Conservation (phyloP, 2,329 filamentous ascomycete species). For the Penicillium sp. region DNA sequence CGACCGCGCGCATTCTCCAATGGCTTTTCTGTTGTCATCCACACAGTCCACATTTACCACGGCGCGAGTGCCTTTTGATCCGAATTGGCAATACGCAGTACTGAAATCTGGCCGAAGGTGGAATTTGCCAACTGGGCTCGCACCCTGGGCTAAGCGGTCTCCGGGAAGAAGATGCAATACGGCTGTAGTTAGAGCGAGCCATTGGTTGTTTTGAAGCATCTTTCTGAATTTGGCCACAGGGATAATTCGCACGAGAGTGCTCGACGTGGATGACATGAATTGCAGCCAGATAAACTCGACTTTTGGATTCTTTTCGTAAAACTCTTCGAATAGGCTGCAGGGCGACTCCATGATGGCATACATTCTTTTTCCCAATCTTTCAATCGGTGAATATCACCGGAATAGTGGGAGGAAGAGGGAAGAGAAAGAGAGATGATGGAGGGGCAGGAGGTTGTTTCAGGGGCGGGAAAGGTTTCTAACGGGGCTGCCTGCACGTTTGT, state of each 20-base stretch:
- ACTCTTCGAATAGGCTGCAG: not conserved
- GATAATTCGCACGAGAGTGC: conserved; percentile 3
- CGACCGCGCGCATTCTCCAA: conserved; percentile 5
- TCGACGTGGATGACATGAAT: conserved; percentile 3
- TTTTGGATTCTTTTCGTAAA: not conserved
- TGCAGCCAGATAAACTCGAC: conserved; percentile 6
- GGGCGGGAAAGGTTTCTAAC: not conserved
- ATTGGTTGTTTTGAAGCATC: conserved; percentile 48
- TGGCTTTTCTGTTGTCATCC: not conserved
- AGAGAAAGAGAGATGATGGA: not conserved
- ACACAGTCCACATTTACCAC: conserved; percentile 10
- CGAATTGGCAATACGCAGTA: conserved; percentile 10
- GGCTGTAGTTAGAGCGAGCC: not conserved
- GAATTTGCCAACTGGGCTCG: conserved; percentile 5
- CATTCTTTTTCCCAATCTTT: not conserved
- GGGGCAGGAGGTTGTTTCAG: not conserved
- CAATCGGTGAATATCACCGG: not conserved
- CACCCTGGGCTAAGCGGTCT: conserved; percentile 7
- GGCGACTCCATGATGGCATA: not conserved
- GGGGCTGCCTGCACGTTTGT: not conserved
- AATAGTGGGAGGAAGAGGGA: not conserved
- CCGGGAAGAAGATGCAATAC: conserved; percentile 10
- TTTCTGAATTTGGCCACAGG: conserved; percentile 1
- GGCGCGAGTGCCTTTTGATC: conserved; percentile 11
- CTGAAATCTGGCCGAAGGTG: conserved; percentile 10